Conservation (phyloP, 176 grass and related monocot genomes). For the Oryza australiensis region DNA sequence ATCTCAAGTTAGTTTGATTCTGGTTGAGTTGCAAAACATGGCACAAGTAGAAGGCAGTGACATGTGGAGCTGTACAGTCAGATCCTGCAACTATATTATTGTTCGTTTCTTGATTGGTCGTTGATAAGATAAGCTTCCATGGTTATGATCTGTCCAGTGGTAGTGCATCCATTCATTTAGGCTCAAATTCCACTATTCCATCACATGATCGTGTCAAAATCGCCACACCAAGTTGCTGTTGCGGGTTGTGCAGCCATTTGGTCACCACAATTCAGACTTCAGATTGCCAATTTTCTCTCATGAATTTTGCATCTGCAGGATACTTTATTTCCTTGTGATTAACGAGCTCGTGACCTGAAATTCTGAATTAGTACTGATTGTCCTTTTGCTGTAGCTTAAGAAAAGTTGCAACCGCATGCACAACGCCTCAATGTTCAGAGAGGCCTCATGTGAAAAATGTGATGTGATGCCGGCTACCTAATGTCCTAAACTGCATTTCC, state of each 20-base stretch:
- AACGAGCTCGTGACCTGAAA: background rate
- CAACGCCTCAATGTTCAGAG: no score
- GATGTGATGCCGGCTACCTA: no score
- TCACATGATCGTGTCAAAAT: background rate
- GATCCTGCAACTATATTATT: background rate
- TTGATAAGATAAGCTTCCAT: background rate
- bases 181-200: background rate
- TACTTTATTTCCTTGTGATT: no score
- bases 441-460: background rate
- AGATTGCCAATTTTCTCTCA: background rate
- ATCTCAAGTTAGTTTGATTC: background rate
- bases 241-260: background rate
- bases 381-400: background rate
- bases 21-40: background rate
- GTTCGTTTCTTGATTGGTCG: background rate
- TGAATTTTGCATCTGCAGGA: background rate
- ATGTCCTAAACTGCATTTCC: no score
- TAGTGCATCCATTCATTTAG: background rate
- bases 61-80: background rate
- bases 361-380: background rate
- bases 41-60: background rate
- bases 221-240: background rate
- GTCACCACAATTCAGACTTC: background rate
- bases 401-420: background rate
- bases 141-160: background rate